Conservation (phyloP, 345 rosid genomes). For the Populus ilicifolia region DNA sequence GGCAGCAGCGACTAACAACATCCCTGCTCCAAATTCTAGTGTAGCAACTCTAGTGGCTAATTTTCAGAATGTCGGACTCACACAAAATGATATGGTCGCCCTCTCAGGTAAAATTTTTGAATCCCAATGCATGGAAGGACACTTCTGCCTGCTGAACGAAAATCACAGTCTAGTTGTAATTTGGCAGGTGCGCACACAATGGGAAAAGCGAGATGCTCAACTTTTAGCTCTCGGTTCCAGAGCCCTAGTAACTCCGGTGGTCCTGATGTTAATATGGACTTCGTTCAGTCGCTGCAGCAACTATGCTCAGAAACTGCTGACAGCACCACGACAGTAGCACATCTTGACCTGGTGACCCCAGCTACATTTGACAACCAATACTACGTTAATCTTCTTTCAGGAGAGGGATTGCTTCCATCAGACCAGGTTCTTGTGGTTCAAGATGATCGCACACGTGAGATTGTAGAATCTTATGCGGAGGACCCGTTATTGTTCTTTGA, state of each 20-base stretch:
- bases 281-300: conserved; percentile 62
- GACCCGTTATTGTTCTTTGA: conserved; percentile 52
- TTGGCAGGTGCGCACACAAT: conserved; percentile 68
- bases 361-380: conserved; percentile 84
- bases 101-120: conserved; percentile 46
- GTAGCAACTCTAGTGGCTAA: conserved; percentile 46
- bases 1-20: conserved; percentile 50
- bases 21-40: conserved; percentile 75
- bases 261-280: conserved; percentile 43
- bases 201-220: conserved; percentile 75
- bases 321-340: conserved; percentile 36
- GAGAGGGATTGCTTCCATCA: conserved; percentile 73
- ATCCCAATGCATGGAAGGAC: neutral
- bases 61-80: conserved; percentile 71
- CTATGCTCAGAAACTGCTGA: conserved; percentile 37
- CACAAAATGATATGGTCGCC: conserved; percentile 63
- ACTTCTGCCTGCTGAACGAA: neutral
- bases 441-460: conserved; percentile 42
- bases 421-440: conserved; percentile 61
- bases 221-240: conserved; percentile 53
- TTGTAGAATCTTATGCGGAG: conserved; percentile 49
- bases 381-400: conserved; percentile 62
- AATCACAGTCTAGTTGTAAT: neutral
- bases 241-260: conserved; percentile 32
- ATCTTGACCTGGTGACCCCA: conserved; percentile 67